A percentile compares a stretch with the other conserved stretches of the same genome.
These are phyloP conservation scores for Gaertneriomyces sp. DNA, from an alignment of 192 early-diverging fungal species.

Conservation along the genomic window DNA sequence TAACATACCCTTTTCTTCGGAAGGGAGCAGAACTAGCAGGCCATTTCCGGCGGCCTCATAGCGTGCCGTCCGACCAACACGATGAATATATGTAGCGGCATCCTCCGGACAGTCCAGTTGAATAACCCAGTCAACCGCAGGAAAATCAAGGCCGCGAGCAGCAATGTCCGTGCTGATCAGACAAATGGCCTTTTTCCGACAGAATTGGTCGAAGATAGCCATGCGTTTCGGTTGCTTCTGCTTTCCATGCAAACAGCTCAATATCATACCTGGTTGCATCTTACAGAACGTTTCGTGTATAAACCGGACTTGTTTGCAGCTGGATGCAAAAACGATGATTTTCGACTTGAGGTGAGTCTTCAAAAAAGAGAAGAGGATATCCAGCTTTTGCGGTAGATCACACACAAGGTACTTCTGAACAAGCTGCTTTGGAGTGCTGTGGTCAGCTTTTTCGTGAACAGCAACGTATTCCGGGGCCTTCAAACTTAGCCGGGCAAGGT, in stretches of 20 bases:
- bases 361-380: slow-evolving; percentile 92
- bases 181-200: slow-evolving; percentile 66
- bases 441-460: slow-evolving; percentile 80
- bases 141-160: slow-evolving; percentile 95
- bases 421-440: slow-evolving; percentile 78
- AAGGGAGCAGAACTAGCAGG: slow-evolving; percentile 82
- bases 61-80: slow-evolving; percentile 95
- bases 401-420: slow-evolving; percentile 83
- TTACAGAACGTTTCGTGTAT: slow-evolving; percentile 94
- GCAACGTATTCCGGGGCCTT: slow-evolving; percentile 91
- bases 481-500: slow-evolving; percentile 86
- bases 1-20: slow-evolving; percentile 83
- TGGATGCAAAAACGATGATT: slow-evolving; percentile 88
- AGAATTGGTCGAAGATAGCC: slow-evolving; percentile 91
- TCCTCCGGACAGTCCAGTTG: slow-evolving; percentile 97
- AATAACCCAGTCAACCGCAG: slow-evolving; percentile 97
- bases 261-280: slow-evolving; percentile 85
- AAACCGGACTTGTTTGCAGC: slow-evolving; percentile 93
- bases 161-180: slow-evolving; percentile 95
- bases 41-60: slow-evolving; percentile 85
- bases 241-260: slow-evolving; percentile 92
- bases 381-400: slow-evolving; percentile 85
- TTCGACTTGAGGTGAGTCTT: slow-evolving; percentile 88
- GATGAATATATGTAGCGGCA: slow-evolving; percentile 94
- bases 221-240: slow-evolving; percentile 94